Conservation (phyloP, 2,329 filamentous ascomycete species). For the Zymoseptoria crescenta region DNA sequence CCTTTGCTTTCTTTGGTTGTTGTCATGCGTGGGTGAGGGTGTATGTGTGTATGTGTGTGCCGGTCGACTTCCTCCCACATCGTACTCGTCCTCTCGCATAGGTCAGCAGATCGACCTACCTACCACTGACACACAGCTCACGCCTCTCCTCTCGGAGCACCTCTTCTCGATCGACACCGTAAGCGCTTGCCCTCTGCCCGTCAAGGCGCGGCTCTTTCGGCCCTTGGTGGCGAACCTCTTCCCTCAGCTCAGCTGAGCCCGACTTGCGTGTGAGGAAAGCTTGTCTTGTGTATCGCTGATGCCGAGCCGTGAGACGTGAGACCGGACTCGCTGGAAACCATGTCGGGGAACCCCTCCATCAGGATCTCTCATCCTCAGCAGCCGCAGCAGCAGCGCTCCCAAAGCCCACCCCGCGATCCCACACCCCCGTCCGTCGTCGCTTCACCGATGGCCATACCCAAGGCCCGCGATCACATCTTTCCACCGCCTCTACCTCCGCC, state of each 20-base stretch:
- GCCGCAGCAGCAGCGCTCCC: conserved; percentile 34
- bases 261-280: not conserved
- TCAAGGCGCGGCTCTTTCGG: not conserved
- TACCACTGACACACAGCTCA: not conserved
- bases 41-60: too few species aligned
- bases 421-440: conserved; percentile 31
- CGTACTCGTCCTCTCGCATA: not conserved
- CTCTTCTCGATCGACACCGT: conserved; percentile 4
- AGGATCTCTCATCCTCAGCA: conserved; percentile 32
- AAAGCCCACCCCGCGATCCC: conserved; percentile 29
- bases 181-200: conserved; percentile 2
- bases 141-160: not conserved
- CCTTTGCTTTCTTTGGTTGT: too few species aligned
- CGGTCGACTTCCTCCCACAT: not conserved
- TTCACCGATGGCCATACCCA: conserved; percentile 57
- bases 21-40: too few species aligned
- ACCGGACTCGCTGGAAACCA: conserved; percentile 8
- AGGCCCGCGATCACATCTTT: conserved; percentile 41
- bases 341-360: conserved; percentile 27
- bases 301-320: conserved; percentile 2
- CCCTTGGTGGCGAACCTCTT: not conserved
- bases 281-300: conserved; percentile 6
- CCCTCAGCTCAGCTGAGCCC: not conserved
- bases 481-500: conserved; percentile 61
- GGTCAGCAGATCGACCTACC: not conserved